Conservation (phyloP, 2,329 filamentous ascomycete species). For the Penicillium sp. region DNA sequence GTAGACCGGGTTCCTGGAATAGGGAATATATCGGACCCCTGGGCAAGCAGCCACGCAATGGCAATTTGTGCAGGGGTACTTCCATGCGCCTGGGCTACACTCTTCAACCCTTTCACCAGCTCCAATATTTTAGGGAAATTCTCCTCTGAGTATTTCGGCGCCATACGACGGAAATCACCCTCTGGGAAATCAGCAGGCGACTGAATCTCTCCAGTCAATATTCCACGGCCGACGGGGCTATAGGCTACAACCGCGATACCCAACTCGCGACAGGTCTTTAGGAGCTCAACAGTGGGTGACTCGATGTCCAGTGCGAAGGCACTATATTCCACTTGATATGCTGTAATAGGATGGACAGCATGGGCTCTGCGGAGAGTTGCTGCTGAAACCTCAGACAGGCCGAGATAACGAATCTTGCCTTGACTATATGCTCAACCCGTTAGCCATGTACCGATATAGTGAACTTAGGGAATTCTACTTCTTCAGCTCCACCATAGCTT, state of each 20-base stretch:
- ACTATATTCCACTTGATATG: constrained; percentile 51
- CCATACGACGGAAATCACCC: constrained; percentile 48
- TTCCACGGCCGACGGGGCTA: constrained; percentile 42
- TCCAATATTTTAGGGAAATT: constrained; percentile 56
- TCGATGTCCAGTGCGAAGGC: constrained; percentile 49
- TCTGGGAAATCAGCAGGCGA: constrained; percentile 47
- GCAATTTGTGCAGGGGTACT: constrained; percentile 58
- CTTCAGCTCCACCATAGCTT: constrained; percentile 47
- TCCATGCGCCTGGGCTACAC: constrained; percentile 54
- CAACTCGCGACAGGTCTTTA: constrained; percentile 49
- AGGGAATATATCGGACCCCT: constrained; percentile 44
- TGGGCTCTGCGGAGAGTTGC: constrained; percentile 48
- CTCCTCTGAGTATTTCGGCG: constrained; percentile 51
- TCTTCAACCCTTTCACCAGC: constrained; percentile 50
- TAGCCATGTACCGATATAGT: no score
- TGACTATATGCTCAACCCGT: constrained; percentile 17
- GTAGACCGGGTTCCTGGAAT: constrained; percentile 28
- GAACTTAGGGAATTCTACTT: constrained; percentile 19
- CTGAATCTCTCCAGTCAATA: constrained; percentile 39
- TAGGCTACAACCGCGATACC: constrained; percentile 46
- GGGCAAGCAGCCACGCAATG: constrained; percentile 62
- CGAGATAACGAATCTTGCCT: constrained; percentile 52
- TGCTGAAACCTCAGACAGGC: constrained; percentile 46
- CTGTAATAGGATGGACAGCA: constrained; percentile 46
- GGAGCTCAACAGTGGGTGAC: constrained; percentile 36